Evolutionary conservation across 768 basidiomycete species (phyloP).

Genomic region (Naematelia encephala): DNA sequence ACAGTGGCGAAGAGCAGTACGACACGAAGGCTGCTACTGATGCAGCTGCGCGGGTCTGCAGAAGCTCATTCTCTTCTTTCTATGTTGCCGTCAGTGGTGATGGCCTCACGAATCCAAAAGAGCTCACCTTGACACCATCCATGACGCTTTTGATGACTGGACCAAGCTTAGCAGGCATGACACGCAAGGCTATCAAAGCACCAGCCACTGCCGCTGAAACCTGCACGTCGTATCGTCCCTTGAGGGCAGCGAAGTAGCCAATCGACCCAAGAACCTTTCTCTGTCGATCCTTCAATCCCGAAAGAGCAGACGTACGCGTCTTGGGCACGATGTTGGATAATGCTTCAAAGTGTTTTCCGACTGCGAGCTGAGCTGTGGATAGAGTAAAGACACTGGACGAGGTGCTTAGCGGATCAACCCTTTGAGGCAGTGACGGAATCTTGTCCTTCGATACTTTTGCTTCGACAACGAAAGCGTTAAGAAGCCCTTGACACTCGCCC

Average conservation of each 20-base stretch:
- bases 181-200: constrained; percentile 80
- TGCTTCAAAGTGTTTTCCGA: constrained; percentile 66
- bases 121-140: constrained; percentile 87
- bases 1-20: constrained; percentile 63
- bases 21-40: constrained; percentile 84
- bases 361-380: constrained; percentile 67
- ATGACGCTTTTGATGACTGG: constrained; percentile 95
- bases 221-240: constrained; percentile 78
- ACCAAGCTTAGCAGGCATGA: constrained; percentile 87
- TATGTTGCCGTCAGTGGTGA: constrained; percentile 2
- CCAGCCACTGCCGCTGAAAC: constrained; percentile 86
- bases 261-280: constrained; percentile 65
- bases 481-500: constrained; percentile 69
- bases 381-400: constrained; percentile 71
- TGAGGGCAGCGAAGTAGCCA: constrained; percentile 74
- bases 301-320: constrained; percentile 73
- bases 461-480: constrained; percentile 78
- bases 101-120: background rate
- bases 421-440: constrained; percentile 72
- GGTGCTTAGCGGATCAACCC: constrained; percentile 70
- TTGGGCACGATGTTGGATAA: constrained; percentile 72
- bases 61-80: constrained; percentile 74
- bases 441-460: constrained; percentile 77
- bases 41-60: constrained; percentile 81
- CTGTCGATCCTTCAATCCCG: constrained; percentile 71